Conservation (phyloP, 306 rosid species). For the Lathyrus tuberosus region DNA sequence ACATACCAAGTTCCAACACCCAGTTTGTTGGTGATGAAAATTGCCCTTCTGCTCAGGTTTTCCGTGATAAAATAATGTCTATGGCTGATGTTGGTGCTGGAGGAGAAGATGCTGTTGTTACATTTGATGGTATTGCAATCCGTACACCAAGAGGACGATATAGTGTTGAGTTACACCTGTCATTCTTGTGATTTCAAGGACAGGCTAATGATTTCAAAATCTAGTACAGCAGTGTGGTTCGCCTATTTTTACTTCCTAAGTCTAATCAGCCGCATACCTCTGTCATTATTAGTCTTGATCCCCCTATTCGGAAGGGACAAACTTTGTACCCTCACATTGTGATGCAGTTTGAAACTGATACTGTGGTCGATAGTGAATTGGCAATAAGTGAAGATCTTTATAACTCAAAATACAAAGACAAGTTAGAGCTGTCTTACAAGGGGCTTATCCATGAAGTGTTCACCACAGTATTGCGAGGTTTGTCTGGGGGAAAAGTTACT, state of each 20-base stretch:
- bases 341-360: slow-evolving; percentile 97
- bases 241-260: slow-evolving; percentile 97
- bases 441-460: slow-evolving; percentile 97
- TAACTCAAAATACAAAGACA: slow-evolving; percentile 89
- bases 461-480: slow-evolving; percentile 86
- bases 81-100: slow-evolving; percentile 97
- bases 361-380: slow-evolving; percentile 69
- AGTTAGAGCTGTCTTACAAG: slow-evolving; percentile 89
- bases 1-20: slow-evolving; percentile 94
- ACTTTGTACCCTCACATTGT: slow-evolving; percentile 98
- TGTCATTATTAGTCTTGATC: slow-evolving; percentile 90
- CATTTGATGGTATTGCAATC: slow-evolving; percentile 97
- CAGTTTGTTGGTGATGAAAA: slow-evolving; percentile 97
- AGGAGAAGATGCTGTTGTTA: slow-evolving; percentile 92
- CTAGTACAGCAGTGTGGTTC: slow-evolving; percentile 96
- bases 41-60: slow-evolving; percentile 95
- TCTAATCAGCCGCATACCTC: slow-evolving; percentile 98
- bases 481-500: slow-evolving; percentile 90
- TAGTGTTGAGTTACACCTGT: slow-evolving; percentile 92
- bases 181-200: slow-evolving; percentile 92
- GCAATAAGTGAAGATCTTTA: slow-evolving; percentile 73
- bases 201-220: slow-evolving; percentile 99
- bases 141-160: slow-evolving; percentile 99
- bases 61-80: slow-evolving; percentile 90
- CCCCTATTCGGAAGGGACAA: slow-evolving; percentile 98